These are phyloP conservation scores for Amanita rimosa DNA, from an alignment of 768 basidiomycete species.

Conservation along the genomic window DNA sequence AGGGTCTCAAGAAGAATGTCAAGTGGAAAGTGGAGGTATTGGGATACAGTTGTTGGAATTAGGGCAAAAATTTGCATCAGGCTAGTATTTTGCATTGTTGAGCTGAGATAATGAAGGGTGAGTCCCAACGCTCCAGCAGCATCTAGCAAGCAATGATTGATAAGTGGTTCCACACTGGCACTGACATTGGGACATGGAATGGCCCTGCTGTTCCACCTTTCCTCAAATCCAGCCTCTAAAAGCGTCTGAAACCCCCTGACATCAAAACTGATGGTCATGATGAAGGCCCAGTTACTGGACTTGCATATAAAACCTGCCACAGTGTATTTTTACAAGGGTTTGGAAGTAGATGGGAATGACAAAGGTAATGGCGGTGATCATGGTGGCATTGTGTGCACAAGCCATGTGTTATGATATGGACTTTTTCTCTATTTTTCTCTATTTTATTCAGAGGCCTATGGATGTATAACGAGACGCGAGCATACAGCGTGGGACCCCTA, in stretches of 20 bases:
- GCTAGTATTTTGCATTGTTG: slow-evolving; percentile 22
- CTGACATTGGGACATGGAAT: slow-evolving; percentile 9
- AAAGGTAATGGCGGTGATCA: neutral
- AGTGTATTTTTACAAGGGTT: slow-evolving; percentile 1
- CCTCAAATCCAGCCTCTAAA: slow-evolving; percentile 17
- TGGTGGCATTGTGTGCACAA: too few relatives aligned
- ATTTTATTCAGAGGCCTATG: too few relatives aligned
- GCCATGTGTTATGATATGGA: too few relatives aligned
- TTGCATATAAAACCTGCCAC: slow-evolving; percentile 16
- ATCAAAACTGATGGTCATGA: slow-evolving; percentile 21
- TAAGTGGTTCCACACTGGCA: neutral
- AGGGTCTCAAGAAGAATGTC: slow-evolving; percentile 17
- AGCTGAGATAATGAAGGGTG: slow-evolving; percentile 23
- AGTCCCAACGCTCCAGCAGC: slow-evolving; percentile 28
- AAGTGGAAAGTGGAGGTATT: slow-evolving; percentile 21
- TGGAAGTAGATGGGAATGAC: neutral
- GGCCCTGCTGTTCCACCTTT: slow-evolving; percentile 6
- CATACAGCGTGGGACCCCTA: too few relatives aligned
- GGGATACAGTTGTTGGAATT: slow-evolving; percentile 19
- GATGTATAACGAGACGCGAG: too few relatives aligned
- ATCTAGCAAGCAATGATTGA: slow-evolving; percentile 13
- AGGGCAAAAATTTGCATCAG: slow-evolving; percentile 29
- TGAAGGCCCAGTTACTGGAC: slow-evolving; percentile 18
- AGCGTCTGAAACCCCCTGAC: slow-evolving; percentile 17
- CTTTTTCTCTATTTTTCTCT: too few relatives aligned